Base-by-base conservation (phyloP, 257 asterid genomes). In the Avicennia marina region DNA sequence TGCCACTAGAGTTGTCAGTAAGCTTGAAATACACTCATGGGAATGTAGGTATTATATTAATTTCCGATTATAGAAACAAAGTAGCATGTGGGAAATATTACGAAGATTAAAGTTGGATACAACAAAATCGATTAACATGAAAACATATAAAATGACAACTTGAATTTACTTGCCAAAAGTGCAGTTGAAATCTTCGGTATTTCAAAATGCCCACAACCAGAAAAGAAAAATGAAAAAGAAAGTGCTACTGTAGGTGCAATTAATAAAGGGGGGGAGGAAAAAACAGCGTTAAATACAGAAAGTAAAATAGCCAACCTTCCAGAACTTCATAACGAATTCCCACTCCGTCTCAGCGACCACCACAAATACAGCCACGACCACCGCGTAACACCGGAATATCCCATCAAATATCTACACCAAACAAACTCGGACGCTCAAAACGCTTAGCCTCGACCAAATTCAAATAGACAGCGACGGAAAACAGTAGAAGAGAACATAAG, bases 331-430 rank as follows among this genome's bases (percentile, higher is more conserved):
- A 50, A 93, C 46, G 67, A 80, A 77, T 56, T 68, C 80, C 97
- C 97, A 93, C 69, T 93, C 98, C 7, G 90, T 93, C 84, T 93
- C 98, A 34, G 95, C 97, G 42, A 86, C 74, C 45, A 86, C 89
- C 62, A 82, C 95, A 38, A 86, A 24, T 4, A 86, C 42, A 13
- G 94, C 98, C 21, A 89, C 56, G 56, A 75, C 63, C 58, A 89
- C 97, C 5, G 97, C 95, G 42, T 89, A 93, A 64, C 97, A 93
- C 69, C 98, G 93, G 71, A 88, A 93, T 59, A 89, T 86, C 40
- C 98, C 98, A 80, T 85, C 97, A 66, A 93, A 93, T 70, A 85
- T 73, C 95, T 85, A 27, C 57, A 74, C 29, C 53, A 12, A 62
- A 56, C 27, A 16, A 45, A 16, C 13, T 29, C n/a, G 15, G 39